phyloP scores from a whole-genome alignment of 768 basidiomycete genomes.

The Lanmaoa rubissima region DNA sequence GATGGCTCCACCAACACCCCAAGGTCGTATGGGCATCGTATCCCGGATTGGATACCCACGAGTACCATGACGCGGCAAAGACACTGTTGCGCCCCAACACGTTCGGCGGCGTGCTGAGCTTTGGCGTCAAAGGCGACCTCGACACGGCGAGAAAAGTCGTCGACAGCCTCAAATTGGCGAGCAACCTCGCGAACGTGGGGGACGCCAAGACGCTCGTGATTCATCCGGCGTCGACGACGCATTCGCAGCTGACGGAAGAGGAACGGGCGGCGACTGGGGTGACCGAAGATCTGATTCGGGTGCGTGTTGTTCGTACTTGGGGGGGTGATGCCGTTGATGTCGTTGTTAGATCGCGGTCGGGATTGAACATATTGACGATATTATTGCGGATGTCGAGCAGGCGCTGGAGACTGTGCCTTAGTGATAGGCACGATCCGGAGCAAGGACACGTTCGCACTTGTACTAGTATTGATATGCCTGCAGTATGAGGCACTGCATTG shows the following conservation, averaged over 20 bases:
- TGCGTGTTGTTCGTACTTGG: conserved; percentile 20
- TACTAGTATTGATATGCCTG: too few species aligned
- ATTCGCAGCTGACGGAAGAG: conserved; percentile 59
- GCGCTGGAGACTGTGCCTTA: background rate
- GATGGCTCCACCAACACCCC: conserved; percentile 14
- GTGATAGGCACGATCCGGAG: too few species aligned
- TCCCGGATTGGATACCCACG: conserved; percentile 9
- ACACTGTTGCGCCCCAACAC: conserved; percentile 1
- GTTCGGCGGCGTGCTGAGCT: conserved; percentile 19
- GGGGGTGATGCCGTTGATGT: background rate
- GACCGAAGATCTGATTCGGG: conserved; percentile 72
- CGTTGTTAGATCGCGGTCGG: conserved; percentile 14
- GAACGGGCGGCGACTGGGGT: conserved; percentile 70
- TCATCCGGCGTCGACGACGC: conserved; percentile 76
- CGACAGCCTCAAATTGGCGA: conserved; percentile 38
- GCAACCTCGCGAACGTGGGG: conserved; percentile 40
- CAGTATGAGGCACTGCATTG: too few species aligned
- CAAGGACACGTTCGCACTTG: too few species aligned
- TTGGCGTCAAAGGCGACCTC: conserved; percentile 4
- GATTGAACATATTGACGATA: conserved; percentile 18
- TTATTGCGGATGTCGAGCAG: conserved; percentile 15
- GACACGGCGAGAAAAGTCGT: conserved; percentile 31
- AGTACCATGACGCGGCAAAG: conserved; percentile 13
- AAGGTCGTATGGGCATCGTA: conserved; percentile 19
- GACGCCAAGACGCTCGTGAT: conserved; percentile 82